Percentiles rank a stretch among this genome's conserved stretches.
phyloP scores from a whole-genome alignment of 2,329 filamentous ascomycete genomes.

The Pseudogymnoascus sp. region DNA sequence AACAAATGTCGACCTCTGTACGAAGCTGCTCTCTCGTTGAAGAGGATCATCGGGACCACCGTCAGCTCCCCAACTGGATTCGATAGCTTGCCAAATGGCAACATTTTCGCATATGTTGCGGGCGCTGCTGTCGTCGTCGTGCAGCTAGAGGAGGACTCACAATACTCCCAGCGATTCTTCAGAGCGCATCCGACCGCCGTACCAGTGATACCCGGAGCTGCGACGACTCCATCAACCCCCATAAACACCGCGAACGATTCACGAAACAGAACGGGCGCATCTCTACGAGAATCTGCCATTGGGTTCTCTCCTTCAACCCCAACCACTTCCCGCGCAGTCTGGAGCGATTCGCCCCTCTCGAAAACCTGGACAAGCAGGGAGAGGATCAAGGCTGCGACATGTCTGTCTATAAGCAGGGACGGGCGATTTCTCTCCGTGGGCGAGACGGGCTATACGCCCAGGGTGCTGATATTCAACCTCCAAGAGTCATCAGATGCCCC shows the following conservation, averaged over 20 bases:
- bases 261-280: slow-evolving; percentile 46
- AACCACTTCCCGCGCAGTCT: slow-evolving; percentile 34
- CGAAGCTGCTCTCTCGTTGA: slow-evolving; percentile 60
- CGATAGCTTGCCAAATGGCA: slow-evolving; percentile 63
- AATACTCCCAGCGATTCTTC: slow-evolving; percentile 75
- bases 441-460: slow-evolving; percentile 87
- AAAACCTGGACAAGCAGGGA: slow-evolving; percentile 84
- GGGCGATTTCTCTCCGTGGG: slow-evolving; percentile 84
- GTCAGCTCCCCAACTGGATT: slow-evolving; percentile 79
- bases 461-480: slow-evolving; percentile 83
- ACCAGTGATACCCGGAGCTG: slow-evolving; percentile 48
- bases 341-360: slow-evolving; percentile 54
- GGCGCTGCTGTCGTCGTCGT: slow-evolving; percentile 91
- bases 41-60: slow-evolving; percentile 85
- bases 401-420: slow-evolving; percentile 79
- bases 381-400: slow-evolving; percentile 88
- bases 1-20: slow-evolving; percentile 36
- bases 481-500: slow-evolving; percentile 77
- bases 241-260: slow-evolving; percentile 55
- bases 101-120: slow-evolving; percentile 78
- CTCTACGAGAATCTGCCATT: slow-evolving; percentile 37
- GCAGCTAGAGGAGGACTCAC: slow-evolving; percentile 59
- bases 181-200: slow-evolving; percentile 72
- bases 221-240: slow-evolving; percentile 45
- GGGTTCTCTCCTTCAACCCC: slow-evolving; percentile 29